Base-by-base conservation (phyloP, 2,329 filamentous ascomycete species). In the Colletotrichum incanum region DNA sequence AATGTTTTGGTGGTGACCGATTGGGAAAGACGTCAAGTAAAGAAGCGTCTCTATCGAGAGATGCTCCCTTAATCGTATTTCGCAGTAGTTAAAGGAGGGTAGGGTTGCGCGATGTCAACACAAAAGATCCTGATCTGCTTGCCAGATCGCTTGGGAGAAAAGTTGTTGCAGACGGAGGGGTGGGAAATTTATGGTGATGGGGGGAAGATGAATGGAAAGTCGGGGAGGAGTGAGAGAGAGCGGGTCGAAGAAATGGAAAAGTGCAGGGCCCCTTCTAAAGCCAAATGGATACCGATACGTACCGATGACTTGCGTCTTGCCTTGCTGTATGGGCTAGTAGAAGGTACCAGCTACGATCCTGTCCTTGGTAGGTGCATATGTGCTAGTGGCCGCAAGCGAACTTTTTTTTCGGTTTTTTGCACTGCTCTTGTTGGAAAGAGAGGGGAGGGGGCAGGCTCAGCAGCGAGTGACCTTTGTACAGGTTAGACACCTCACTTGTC, bases 121-220 rank as follows among this genome's bases (percentile, higher is more conserved):
- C 37, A 26, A 45, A 43, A 54, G 18, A 47, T 50, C 52, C 65
- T 64, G 59, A 60, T 55, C 28, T 23, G 45, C 47, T 41, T 71
- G 50, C 56, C 61, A 71, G 61, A 50, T 71, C 56, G 41, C 54
- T 50, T 50, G 55, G 37, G 28, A 45, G 60, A 73, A 71, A 71
- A 73, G 65, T 54, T 72, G 69, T 26, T 71, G 67, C 49, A 61
- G 67, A 67, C 56, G 67, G 63, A 71, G 63, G 67, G 54, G 62
- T 70, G 55, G 47, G 63, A 67, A 71, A 67, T 71, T 72, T 72
- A 69, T 73, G 66, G 60, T 73, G 71, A 73, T 73, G 60, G 67
- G 67, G 55, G 62, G 67, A 68, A 62, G 56, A 62, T 47, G 67
- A 47, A 61, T 26, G 69, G 59, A 73, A 66, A 58, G 62, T 62